These are phyloP conservation scores for Gnomoniopsis sp. DNA, from an alignment of 2,329 filamentous ascomycete species.

Conservation along the genomic window DNA sequence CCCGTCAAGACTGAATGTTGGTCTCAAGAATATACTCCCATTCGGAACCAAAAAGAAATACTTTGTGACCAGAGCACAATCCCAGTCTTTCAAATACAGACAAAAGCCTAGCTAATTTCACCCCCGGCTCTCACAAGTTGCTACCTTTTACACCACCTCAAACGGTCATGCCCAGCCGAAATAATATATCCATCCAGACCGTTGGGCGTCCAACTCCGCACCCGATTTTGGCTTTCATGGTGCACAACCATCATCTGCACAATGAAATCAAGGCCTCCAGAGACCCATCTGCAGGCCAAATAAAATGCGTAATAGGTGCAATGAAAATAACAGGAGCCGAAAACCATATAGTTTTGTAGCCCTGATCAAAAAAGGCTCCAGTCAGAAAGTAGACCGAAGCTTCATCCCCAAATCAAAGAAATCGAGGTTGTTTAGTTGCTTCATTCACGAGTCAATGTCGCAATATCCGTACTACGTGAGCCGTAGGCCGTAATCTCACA, in stretches of 20 bases:
- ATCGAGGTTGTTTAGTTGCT: conserved; percentile 5
- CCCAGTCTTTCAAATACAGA: conserved; percentile 9
- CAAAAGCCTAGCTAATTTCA: conserved; percentile 1
- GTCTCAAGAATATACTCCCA: conserved; percentile 3
- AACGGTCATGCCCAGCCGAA: not conserved
- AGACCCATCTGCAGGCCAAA: not conserved
- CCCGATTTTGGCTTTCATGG: not conserved
- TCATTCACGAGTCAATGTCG: conserved; percentile 11
- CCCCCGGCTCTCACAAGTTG: conserved; percentile 2
- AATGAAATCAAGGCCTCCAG: not conserved
- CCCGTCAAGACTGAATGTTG: not conserved
- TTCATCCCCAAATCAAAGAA: not conserved
- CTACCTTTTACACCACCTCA: conserved; percentile 3
- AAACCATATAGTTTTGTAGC: not conserved
- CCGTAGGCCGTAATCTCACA: conserved; percentile 8
- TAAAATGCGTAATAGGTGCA: conserved; percentile 7
- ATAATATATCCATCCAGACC: not conserved
- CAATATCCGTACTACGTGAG: not conserved
- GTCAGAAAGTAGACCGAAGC: not conserved
- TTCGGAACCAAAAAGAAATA: not conserved
- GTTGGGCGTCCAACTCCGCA: not conserved
- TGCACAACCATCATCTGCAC: not conserved
- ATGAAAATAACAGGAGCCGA: not conserved
- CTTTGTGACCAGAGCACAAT: conserved; percentile 5
- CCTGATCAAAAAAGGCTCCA: not conserved